Evolutionary conservation across 2,329 filamentous ascomycete species (phyloP).

Genomic region (Microcera coccophila): DNA sequence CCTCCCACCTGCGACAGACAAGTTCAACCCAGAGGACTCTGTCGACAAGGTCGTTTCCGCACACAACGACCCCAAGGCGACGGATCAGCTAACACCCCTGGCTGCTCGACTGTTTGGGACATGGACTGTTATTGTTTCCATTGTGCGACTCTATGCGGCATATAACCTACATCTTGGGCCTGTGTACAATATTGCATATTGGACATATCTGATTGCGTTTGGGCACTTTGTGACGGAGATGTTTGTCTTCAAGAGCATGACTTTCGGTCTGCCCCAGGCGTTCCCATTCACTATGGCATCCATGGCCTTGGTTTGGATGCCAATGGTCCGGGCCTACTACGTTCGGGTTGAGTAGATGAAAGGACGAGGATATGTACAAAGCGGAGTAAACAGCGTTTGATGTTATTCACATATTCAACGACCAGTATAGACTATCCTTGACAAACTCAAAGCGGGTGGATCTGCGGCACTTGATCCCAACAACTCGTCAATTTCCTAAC

Average conservation of each 20-base stretch:
- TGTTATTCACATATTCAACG: no score
- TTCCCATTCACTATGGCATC: slow-evolving; percentile 53
- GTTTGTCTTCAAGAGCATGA: slow-evolving; percentile 71
- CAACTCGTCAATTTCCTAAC: no score
- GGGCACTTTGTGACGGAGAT: slow-evolving; percentile 78
- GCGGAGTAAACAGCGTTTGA: no score
- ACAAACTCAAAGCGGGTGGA: no score
- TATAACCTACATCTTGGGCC: slow-evolving; percentile 71
- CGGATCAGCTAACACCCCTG: slow-evolving; percentile 67
- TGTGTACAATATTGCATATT: slow-evolving; percentile 75
- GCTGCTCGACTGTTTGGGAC: slow-evolving; percentile 79
- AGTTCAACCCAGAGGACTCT: slow-evolving; percentile 50
- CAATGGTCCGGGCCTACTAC: slow-evolving; percentile 65
- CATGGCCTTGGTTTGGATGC: slow-evolving; percentile 58
- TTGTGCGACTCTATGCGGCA: slow-evolving; percentile 77
- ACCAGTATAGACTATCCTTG: no score
- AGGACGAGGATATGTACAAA: no score
- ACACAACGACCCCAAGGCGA: slow-evolving; percentile 43
- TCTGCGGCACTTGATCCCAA: no score
- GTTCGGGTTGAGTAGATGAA: slow-evolving; percentile 41
- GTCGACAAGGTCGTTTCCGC: slow-evolving; percentile 48
- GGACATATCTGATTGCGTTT: slow-evolving; percentile 76
- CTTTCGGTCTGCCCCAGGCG: slow-evolving; percentile 54
- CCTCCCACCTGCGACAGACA: slow-evolving; percentile 38
- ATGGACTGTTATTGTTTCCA: slow-evolving; percentile 75